Evolutionary conservation across 768 basidiomycete species (phyloP).

Genomic region (Leccinum aurantiacum): DNA sequence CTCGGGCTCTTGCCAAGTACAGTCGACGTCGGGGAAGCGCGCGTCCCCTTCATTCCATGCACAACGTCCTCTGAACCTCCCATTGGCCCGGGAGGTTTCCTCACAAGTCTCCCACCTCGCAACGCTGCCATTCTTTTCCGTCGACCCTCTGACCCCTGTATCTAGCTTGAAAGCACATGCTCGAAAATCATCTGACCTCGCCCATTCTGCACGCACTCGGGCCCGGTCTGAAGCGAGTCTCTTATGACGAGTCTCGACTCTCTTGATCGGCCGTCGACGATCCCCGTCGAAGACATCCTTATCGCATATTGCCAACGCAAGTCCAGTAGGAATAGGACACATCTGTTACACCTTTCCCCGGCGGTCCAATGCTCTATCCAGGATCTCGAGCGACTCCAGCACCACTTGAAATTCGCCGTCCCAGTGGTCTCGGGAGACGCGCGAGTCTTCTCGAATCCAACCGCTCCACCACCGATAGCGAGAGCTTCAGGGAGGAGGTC

Average conservation of each 20-base stretch:
- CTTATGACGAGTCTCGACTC: conserved; percentile 28
- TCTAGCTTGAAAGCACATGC: conserved; percentile 1
- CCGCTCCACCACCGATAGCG: conserved; percentile 12
- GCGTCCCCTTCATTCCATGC: conserved; percentile 14
- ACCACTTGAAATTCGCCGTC: conserved; percentile 33
- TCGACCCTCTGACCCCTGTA: conserved; percentile 20
- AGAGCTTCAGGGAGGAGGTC: conserved; percentile 1
- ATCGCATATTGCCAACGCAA: conserved; percentile 1
- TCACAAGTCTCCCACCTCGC: background rate
- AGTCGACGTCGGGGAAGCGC: background rate
- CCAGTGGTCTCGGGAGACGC: conserved; percentile 32
- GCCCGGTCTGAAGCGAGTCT: conserved; percentile 29
- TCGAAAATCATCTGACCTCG: conserved; percentile 1
- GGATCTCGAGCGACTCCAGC: conserved; percentile 22
- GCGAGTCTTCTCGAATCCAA: conserved; percentile 27
- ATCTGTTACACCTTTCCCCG: conserved; percentile 12
- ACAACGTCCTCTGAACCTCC: conserved; percentile 8
- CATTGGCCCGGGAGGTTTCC: background rate
- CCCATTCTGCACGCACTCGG: conserved; percentile 19
- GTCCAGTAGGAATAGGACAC: conserved; percentile 19
- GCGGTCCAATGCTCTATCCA: conserved; percentile 12
- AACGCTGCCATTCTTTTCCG: conserved; percentile 30
- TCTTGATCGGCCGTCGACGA: conserved; percentile 28
- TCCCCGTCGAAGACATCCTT: conserved; percentile 14
- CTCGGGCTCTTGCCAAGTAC: background rate